Base-by-base conservation (phyloP, 2,329 filamentous ascomycete genomes). In the Hymenoscyphus salicellus region DNA sequence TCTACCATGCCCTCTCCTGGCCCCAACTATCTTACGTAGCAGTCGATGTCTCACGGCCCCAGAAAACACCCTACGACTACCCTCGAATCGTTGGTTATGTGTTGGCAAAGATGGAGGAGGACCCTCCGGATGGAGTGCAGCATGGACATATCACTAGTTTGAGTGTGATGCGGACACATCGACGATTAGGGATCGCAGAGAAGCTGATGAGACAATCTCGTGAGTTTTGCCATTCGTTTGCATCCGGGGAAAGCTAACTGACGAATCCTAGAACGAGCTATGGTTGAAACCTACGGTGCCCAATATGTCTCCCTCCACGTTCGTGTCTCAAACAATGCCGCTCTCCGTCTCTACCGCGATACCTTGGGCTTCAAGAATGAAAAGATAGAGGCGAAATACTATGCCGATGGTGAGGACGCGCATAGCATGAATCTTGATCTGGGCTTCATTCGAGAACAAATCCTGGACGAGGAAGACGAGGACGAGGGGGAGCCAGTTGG, bases 61-160 rank as follows among this genome's bases (percentile, higher is more conserved):
- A 85, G 72, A 89, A 89, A 76, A 87, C 89, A 0, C 88, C 89
- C 57, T 91, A 94, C 78, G 91, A 96, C 78, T 95, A 96, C 73
- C 95, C 95, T 71, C 96, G 97, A 80, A 96, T 99, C 66, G 95
- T 99, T 28, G 95, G 95, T 73, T 99, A 99, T 77, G 95, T 99
- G n/a, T 88, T 99, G 30, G 95, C 95, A 60, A 99, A 99, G 84
- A 99, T 99, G 93, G 95, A 99, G 79, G 95, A 99, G 82, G 95
- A 98, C 78, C 94, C 95, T 7, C 76, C 89, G 66, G 94, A 98
- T 77, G 93, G 93, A 65, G 82, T 97, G 49, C 91, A 89, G 72
- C 95, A 98, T 79, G 95, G 95, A 17, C 95, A 99, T 81, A 98
- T 99, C 75, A 99, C 95, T 56, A 93, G 89, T 72, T 79, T 99